These are phyloP conservation scores for Abelmoschus esculentus DNA, from an alignment of 345 rosid species.

Conservation along the genomic window DNA sequence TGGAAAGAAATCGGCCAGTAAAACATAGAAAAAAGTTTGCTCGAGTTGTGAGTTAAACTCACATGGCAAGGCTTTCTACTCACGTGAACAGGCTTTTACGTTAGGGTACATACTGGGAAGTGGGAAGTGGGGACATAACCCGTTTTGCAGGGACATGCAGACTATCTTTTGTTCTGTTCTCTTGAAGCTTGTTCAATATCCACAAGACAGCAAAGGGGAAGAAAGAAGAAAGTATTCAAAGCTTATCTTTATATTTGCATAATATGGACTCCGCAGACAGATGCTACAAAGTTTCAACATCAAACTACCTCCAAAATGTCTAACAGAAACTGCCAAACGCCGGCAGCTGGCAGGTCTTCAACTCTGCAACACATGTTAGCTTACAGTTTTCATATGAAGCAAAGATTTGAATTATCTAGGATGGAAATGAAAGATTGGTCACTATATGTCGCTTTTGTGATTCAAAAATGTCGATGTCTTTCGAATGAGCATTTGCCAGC, in stretches of 20 bases:
- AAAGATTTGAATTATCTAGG: not conserved
- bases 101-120: not conserved
- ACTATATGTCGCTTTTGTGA: not conserved
- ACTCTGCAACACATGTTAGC: not conserved
- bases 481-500: not conserved
- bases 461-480: not conserved
- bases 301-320: not conserved
- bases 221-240: not conserved
- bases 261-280: not conserved
- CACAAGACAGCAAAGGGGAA: not conserved
- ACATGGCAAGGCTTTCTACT: not conserved
- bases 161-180: not conserved
- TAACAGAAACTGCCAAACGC: not conserved
- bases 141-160: not conserved
- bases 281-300: not conserved
- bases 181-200: not conserved
- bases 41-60: not conserved
- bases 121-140: not conserved
- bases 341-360: not conserved
- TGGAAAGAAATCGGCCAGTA: not conserved
- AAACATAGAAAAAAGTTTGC: not conserved
- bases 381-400: not conserved
- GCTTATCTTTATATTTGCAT: not conserved
- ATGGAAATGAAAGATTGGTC: not conserved
- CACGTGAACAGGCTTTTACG: conserved; percentile 4